Evolutionary conservation across 169 alveolate genomes (phyloP).

Genomic region (Cryptosporidium baileyi): DNA sequence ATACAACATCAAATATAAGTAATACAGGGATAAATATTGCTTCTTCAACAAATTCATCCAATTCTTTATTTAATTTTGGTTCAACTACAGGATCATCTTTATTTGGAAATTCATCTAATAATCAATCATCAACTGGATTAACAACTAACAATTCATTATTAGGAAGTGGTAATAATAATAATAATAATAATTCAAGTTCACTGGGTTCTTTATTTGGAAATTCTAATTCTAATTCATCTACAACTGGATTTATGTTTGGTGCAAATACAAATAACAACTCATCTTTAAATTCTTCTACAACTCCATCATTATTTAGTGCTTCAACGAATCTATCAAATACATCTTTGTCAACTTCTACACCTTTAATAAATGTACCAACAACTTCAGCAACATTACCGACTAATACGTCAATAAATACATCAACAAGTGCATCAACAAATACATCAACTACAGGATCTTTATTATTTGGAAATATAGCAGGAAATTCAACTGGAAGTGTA

Average conservation of each 20-base stretch:
- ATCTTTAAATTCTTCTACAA: neutral
- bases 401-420: neutral
- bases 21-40: neutral
- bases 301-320: conserved; percentile 7
- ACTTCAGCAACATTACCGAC: neutral
- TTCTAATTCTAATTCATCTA: neutral
- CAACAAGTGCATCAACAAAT: neutral
- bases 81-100: neutral
- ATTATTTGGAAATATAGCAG: neutral
- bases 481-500: neutral
- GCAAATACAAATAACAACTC: neutral
- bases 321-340: neutral
- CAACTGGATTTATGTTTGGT: neutral
- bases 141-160: too few relatives aligned
- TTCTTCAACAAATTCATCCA: neutral
- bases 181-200: too few relatives aligned
- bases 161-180: too few relatives aligned
- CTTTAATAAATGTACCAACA: neutral
- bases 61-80: neutral
- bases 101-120: neutral
- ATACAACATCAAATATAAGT: neutral
- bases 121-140: too few relatives aligned
- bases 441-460: neutral
- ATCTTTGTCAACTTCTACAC: neutral
- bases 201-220: neutral